Evolutionary conservation across 106 monocot species (phyloP).

Genomic region (Dioscorea alata): DNA sequence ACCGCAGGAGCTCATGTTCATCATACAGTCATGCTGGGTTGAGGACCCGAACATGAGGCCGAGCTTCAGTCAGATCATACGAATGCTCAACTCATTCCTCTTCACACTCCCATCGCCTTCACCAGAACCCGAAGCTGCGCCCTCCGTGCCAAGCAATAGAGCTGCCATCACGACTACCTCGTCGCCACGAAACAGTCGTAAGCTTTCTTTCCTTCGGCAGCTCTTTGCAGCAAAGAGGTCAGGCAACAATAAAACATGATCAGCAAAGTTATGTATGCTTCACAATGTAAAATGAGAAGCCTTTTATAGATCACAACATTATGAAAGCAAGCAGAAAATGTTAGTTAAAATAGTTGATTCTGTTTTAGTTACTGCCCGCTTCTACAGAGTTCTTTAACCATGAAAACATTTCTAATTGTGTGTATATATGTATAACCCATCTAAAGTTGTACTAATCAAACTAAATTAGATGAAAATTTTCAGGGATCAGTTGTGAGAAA

Average conservation of each 20-base stretch:
- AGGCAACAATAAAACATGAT: constrained; percentile 31
- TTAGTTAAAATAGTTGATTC: no score
- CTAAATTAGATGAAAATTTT: no score
- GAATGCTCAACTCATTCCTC: constrained; percentile 70
- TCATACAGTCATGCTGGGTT: constrained; percentile 88
- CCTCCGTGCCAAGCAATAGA: constrained; percentile 14
- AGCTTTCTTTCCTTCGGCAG: constrained; percentile 64
- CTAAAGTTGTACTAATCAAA: no score
- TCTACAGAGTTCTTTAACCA: no score
- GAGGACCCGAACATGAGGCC: constrained; percentile 79
- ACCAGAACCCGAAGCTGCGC: constrained; percentile 18
- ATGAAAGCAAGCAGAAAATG: no score
- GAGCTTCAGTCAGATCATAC: constrained; percentile 79
- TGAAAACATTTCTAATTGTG: no score
- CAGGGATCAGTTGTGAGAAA: no score
- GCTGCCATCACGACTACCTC: constrained; percentile 25
- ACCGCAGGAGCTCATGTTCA: constrained; percentile 69
- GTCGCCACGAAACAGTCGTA: constrained; percentile 35
- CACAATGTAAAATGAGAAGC: not conserved
- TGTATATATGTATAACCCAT: no score
- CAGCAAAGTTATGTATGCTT: not conserved
- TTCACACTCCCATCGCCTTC: constrained; percentile 50
- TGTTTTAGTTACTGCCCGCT: no score
- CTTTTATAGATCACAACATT: not conserved
- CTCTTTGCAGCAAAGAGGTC: constrained; percentile 35